Base-by-base conservation (phyloP, 805 yeast genomes). In the Teunomyces atbi region DNA sequence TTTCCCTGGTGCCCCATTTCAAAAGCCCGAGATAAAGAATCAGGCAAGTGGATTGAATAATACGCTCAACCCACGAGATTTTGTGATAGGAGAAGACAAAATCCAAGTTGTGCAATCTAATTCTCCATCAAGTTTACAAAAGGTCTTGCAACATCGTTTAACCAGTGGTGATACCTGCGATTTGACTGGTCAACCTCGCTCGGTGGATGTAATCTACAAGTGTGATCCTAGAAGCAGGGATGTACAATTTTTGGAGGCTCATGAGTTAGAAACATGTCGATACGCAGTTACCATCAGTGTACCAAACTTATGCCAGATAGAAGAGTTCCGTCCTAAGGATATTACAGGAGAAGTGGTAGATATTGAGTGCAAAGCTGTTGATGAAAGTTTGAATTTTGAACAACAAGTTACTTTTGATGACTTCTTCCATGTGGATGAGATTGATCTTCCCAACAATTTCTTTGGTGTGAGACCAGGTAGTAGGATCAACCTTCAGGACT, bases 121-220 rank as follows among this genome's bases (percentile, higher is more conserved):
- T 23, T 52, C 59, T 5, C 49, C 56, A 4, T 52, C 45, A 32
- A 49, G 50, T 33, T 56, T 54, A 13, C 67, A 63, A 49, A 62
- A 66, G 52, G 66, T 60, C 49, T 50, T 73, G 51, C 52, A 69
- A 59, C 83, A 59, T 65, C 64, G 48, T 45, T 65, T 60, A 6
- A 44, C 47, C 10, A 58, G 60, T 47, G 94, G 92, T 6, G 76
- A 76, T 16, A 44, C 66, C 3, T 86, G 94, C 62, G 87, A 82
- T 54, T 58, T 81, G 39, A 83, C 87, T 0, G 71, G 71, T 2
- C 58, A 64, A 21, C 77, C 77, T 2, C 71, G 92, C 44, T 57
- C 69, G 3, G 67, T 79, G 3, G 86, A 83, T 46, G 64, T 86
- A 4, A 75, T 74, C 42, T 84, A 79, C 57, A 67, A 71, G 29